phyloP scores from a whole-genome alignment of 2,329 filamentous ascomycete genomes.

The Colletotrichum siamense region DNA sequence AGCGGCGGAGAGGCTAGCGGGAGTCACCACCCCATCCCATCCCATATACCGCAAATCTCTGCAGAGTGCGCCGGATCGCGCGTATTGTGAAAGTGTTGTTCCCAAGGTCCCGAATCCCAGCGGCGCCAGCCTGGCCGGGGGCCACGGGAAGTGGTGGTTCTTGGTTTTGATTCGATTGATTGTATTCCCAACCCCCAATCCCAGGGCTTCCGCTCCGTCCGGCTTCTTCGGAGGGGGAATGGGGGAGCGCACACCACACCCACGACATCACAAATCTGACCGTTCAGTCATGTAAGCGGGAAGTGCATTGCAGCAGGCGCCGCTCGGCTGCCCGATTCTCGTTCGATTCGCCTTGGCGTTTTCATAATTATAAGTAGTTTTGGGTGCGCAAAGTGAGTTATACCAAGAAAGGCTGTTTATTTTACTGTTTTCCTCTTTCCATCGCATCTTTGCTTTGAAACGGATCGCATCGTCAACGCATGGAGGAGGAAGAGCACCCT shows the following conservation, averaged over 20 bases:
- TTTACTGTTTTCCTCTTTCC: neutral
- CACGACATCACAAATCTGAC: neutral
- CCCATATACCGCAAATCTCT: neutral
- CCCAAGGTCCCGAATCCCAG: neutral
- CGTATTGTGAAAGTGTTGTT: neutral
- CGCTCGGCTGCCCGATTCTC: neutral
- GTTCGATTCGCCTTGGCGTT: neutral
- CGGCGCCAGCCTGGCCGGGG: neutral
- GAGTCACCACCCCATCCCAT: neutral
- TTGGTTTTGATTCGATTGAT: neutral
- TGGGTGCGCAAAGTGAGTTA: neutral
- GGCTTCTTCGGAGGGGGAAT: conserved; percentile 19
- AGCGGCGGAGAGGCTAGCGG: neutral
- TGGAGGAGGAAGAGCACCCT: neutral
- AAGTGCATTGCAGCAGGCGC: neutral
- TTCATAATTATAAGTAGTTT: conserved; percentile 7
- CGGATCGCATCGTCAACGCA: neutral
- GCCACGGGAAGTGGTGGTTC: neutral
- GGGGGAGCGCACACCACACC: neutral
- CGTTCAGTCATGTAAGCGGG: conserved; percentile 8
- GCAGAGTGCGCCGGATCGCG: neutral
- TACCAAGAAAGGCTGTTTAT: neutral
- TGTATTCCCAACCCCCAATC: neutral
- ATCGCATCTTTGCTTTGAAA: neutral
- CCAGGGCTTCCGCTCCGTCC: conserved; percentile 19